Evolutionary conservation across 208 protist species (phyloP).

Genomic region (Crithidia fasciculata): DNA sequence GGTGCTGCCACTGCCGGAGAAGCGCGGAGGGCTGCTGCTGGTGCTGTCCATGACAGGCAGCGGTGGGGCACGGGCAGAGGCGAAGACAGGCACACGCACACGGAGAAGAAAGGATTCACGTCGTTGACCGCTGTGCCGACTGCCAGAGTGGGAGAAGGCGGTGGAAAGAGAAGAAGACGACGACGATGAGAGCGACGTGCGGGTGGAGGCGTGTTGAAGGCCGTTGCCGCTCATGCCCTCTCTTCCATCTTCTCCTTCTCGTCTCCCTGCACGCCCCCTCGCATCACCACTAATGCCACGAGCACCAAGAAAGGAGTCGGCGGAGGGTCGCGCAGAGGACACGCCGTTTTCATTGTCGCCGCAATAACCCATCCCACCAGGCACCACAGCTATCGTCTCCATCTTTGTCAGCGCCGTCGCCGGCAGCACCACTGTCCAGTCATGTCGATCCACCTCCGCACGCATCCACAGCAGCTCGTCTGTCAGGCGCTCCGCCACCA

Average conservation of each 20-base stretch:
- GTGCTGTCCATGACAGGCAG: not conserved
- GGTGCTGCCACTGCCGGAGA: not conserved
- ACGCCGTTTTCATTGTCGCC: too few species aligned
- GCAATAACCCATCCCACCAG: not conserved
- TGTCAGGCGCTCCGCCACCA: slow-evolving; percentile 23
- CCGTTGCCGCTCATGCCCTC: not conserved
- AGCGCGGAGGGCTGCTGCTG: not conserved
- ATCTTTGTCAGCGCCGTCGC: slow-evolving; percentile 30
- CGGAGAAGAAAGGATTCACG: slow-evolving; percentile 20
- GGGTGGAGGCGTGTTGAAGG: too few species aligned
- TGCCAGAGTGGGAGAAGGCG: not conserved
- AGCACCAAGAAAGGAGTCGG: not conserved
- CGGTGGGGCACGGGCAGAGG: slow-evolving; percentile 11
- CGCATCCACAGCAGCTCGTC: slow-evolving; percentile 31
- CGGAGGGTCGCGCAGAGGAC: not conserved
- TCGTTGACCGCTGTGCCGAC: not conserved
- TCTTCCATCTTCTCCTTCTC: not conserved
- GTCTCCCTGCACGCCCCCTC: not conserved
- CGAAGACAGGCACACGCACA: slow-evolving; percentile 31
- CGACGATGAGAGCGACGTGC: not conserved
- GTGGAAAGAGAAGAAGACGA: not conserved
- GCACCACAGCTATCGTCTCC: slow-evolving; percentile 13
- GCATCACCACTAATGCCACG: too few species aligned
- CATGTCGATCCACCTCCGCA: slow-evolving; percentile 22
- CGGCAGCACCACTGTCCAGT: slow-evolving; percentile 15